A percentile compares a stretch with the other conserved stretches of the same genome.
Conservation (phyloP, 768 basidiomycete genomes). For the Panellus pusillus region DNA sequence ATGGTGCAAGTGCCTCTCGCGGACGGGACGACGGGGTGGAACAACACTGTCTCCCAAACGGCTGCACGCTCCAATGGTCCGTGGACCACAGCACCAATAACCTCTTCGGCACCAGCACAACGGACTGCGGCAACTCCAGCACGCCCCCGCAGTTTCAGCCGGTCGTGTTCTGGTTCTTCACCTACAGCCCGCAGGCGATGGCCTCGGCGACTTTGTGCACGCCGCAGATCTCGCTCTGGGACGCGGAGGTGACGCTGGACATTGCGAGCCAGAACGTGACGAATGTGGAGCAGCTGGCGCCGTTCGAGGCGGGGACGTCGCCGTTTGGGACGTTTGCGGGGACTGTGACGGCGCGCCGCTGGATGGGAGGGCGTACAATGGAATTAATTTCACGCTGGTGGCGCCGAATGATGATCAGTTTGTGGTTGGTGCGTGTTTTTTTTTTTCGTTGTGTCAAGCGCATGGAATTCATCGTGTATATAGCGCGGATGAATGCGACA, state of each 20-base stretch:
- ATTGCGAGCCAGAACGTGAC: constrained; percentile 45
- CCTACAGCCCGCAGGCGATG: constrained; percentile 36
- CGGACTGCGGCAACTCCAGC: constrained; percentile 26
- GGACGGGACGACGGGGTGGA: constrained; percentile 38
- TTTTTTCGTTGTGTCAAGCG: not conserved
- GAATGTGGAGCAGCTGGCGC: constrained; percentile 39
- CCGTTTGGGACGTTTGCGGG: constrained; percentile 40
- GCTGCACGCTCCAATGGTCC: constrained; percentile 40
- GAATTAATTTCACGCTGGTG: constrained; percentile 47
- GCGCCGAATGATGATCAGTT: constrained; percentile 37
- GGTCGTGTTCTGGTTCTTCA: constrained; percentile 60
- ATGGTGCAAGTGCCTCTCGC: not conserved
- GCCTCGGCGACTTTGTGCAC: constrained; percentile 50
- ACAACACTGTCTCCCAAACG: constrained; percentile 39
- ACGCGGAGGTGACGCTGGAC: constrained; percentile 46
- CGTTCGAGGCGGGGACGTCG: constrained; percentile 35
- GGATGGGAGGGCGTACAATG: constrained; percentile 52
- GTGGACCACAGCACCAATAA: constrained; percentile 40
- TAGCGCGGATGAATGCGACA: constrained; percentile 41
- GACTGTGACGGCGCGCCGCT: constrained; percentile 47
- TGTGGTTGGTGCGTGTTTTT: constrained; percentile 20
- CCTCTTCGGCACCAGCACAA: constrained; percentile 43
- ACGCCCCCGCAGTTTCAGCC: constrained; percentile 42
- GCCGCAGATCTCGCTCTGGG: constrained; percentile 44
- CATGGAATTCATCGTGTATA: not conserved